Evolutionary conservation across 768 basidiomycete genomes (phyloP).

Genomic region (Tubosaeta sp.): DNA sequence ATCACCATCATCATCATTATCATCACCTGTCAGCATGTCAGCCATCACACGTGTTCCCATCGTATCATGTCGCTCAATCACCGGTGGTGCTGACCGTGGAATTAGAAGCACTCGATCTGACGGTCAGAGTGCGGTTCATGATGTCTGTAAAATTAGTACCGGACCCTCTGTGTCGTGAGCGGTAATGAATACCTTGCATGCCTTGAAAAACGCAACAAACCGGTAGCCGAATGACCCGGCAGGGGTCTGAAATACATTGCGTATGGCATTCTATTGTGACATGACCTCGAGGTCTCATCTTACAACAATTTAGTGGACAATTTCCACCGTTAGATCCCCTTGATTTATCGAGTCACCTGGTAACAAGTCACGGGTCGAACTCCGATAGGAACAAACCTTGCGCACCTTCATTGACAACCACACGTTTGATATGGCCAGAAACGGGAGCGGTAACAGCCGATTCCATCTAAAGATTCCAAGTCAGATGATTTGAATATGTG

Average conservation of each 20-base stretch:
- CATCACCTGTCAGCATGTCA: background rate
- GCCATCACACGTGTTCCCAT: slow-evolving; percentile 11
- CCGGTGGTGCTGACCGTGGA: slow-evolving; percentile 2
- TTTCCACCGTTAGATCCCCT: slow-evolving; percentile 88
- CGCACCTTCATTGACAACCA: slow-evolving; percentile 83
- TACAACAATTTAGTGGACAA: slow-evolving; percentile 53
- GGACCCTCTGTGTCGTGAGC: slow-evolving; percentile 5
- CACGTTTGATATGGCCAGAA: slow-evolving; percentile 92
- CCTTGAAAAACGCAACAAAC: background rate
- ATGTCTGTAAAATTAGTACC: slow-evolving; percentile 6
- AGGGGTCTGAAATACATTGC: slow-evolving; percentile 17
- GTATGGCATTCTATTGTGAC: slow-evolving; percentile 15
- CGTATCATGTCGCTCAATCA: slow-evolving; percentile 13
- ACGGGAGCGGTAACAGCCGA: slow-evolving; percentile 95
- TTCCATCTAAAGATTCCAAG: slow-evolving; percentile 72
- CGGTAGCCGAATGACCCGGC: slow-evolving; percentile 1
- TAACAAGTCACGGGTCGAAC: slow-evolving; percentile 5
- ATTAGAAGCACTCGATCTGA: slow-evolving; percentile 3
- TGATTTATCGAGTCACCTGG: slow-evolving; percentile 91
- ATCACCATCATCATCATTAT: slow-evolving; percentile 1
- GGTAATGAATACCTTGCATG: slow-evolving; percentile 12
- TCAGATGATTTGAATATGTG: slow-evolving; percentile 12
- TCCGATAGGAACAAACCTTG: background rate
- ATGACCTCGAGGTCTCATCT: slow-evolving; percentile 1
- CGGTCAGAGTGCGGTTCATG: slow-evolving; percentile 8